These are phyloP conservation scores for Apiotrichum porosum DNA, from an alignment of 1,284 basidiomycete genomes.

Conservation along the genomic window DNA sequence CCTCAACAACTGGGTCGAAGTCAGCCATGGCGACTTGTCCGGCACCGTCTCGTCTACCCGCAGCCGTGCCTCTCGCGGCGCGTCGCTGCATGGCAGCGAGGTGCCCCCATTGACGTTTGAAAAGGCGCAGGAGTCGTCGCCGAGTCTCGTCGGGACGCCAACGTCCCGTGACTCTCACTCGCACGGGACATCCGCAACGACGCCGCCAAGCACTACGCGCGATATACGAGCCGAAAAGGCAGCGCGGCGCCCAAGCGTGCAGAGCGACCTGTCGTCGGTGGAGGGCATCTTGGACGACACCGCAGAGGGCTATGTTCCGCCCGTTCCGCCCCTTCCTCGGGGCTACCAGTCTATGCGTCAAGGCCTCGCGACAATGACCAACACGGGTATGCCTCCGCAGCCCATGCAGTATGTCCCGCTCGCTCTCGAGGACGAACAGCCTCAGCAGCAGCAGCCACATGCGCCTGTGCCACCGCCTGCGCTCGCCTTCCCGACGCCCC, in stretches of 20 bases:
- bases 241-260: constrained; percentile 55
- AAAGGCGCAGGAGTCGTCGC: constrained; percentile 77
- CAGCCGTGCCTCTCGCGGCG: not conserved
- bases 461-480: not conserved
- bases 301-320: constrained; percentile 62
- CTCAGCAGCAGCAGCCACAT: not conserved
- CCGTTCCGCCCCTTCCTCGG: constrained; percentile 93
- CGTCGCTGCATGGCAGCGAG: constrained; percentile 7
- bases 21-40: constrained; percentile 5
- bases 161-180: constrained; percentile 35
- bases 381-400: constrained; percentile 3
- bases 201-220: constrained; percentile 59
- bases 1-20: constrained; percentile 33
- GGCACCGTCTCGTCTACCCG: not conserved
- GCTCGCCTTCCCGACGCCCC: constrained; percentile 5
- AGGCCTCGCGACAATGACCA: constrained; percentile 16
- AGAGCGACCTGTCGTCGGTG: constrained; percentile 70
- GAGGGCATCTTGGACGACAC: constrained; percentile 11
- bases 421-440: constrained; percentile 1
- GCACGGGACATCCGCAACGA: constrained; percentile 59
- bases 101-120: constrained; percentile 18
- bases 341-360: constrained; percentile 64
- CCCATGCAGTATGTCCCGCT: constrained; percentile 11
- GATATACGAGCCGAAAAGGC: constrained; percentile 39
- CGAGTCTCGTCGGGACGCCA: constrained; percentile 63